Base-by-base conservation (phyloP, 805 yeast species). In the Lachancea nothofagi region DNA sequence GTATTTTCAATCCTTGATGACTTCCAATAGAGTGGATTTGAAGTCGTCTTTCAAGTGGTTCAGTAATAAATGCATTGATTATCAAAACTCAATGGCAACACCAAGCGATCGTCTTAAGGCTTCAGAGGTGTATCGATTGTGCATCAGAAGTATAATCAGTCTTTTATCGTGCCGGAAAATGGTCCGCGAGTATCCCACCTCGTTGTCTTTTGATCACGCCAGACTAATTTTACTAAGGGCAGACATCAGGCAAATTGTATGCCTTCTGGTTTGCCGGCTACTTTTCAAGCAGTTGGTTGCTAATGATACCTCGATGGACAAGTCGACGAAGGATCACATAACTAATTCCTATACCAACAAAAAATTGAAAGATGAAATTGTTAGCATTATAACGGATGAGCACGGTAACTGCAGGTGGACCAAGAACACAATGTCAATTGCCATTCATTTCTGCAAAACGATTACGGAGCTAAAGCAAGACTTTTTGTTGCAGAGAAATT, bases 401-500 rank as follows among this genome's bases (percentile, higher is more conserved):
- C 83, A 80, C 52, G 95, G 95, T 2, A 84, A 83, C 57, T 77
- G 85, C 43, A 85, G 88, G 65, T 86, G 96, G 96, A 86, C 96
- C 1, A 75, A 85, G 54, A 86, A 86, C 59, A 75, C 85, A 19
- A 73, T 77, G 47, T 70, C 83, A 12, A 75, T 87, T 46, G 75
- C 90, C 4, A 69, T 86, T 44, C 94, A 57, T 31, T 44, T 57
- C 5, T 51, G 61, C 38, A 60, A 57, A 40, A 51, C 57, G 15
- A 55, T 58, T 35, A 54, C 51, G 30, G 62, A 46, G 29, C 50
- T 50, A 21, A 62, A 59, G 40, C 42, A 37, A 3, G 64, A 61
- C 15, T 50, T 51, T 14, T 21, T 36, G 19, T 21, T 38, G 21
- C 40, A 30, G 29, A 35, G 38, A 32, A 33, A 23, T 9, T 26